Percentiles rank a stretch among this genome's conserved stretches.
Evolutionary conservation across 2,329 filamentous ascomycete genomes (phyloP).

Genomic region (Fusarium sp.): DNA sequence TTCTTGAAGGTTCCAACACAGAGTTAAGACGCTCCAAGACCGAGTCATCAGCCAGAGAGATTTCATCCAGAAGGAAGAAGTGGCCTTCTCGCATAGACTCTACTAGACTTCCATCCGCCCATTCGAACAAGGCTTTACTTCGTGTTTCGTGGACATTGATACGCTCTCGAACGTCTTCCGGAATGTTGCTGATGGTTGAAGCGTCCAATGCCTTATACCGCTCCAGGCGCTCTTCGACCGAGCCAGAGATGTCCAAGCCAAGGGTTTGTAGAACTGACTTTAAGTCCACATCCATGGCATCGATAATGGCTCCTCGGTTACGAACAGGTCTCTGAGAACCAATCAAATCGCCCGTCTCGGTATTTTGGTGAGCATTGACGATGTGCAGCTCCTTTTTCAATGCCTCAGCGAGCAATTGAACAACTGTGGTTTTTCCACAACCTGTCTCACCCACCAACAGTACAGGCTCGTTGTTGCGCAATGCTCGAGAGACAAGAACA

Average conservation of each 20-base stretch:
- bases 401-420: conserved; percentile 88
- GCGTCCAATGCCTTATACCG: conserved; percentile 63
- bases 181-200: conserved; percentile 61
- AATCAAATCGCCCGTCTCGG: conserved; percentile 96
- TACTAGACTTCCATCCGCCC: conserved; percentile 93
- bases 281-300: conserved; percentile 73
- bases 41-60: conserved; percentile 96
- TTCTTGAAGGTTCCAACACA: conserved; percentile 88
- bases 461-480: conserved; percentile 92
- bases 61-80: conserved; percentile 96
- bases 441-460: conserved; percentile 96
- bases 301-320: conserved; percentile 80
- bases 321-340: conserved; percentile 92
- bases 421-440: conserved; percentile 97
- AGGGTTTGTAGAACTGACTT: conserved; percentile 56
- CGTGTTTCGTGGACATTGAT: conserved; percentile 66
- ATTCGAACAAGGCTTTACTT: conserved; percentile 91
- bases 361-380: conserved; percentile 98
- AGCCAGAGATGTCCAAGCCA: conserved; percentile 53
- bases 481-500: conserved; percentile 85
- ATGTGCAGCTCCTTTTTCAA: conserved; percentile 81
- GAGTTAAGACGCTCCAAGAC: conserved; percentile 97
- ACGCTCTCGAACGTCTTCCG: conserved; percentile 59
- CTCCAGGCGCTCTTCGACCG: conserved; percentile 66
- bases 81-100: conserved; percentile 91